Conservation (phyloP, 78 protist species). For the Dictyostelium citrinum region DNA sequence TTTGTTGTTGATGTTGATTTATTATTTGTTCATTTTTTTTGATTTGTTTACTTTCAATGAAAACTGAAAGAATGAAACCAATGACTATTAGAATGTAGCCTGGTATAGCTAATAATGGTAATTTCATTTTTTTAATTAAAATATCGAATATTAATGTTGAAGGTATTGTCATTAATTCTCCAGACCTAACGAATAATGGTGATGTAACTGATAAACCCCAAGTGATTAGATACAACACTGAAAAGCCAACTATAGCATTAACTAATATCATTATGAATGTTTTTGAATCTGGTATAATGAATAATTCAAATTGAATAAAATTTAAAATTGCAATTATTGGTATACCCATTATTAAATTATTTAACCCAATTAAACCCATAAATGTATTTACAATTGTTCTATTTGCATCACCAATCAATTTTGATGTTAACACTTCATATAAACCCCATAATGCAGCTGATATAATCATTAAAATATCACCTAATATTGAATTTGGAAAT, state of each 20-base stretch:
- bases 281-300: not conserved
- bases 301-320: constrained; percentile 9
- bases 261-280: not conserved
- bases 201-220: constrained; percentile 58
- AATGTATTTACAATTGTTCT: constrained; percentile 51
- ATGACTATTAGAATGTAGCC: constrained; percentile 38
- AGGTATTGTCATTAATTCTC: constrained; percentile 58
- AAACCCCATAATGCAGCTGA: constrained; percentile 37
- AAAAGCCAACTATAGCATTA: not conserved
- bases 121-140: not conserved
- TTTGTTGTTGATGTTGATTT: not conserved
- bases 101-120: constrained; percentile 41
- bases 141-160: constrained; percentile 33
- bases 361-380: constrained; percentile 5
- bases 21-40: not conserved
- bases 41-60: constrained; percentile 7
- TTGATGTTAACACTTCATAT: constrained; percentile 50
- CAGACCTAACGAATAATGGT: constrained; percentile 49
- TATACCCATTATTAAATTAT: not conserved
- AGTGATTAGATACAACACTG: not conserved
- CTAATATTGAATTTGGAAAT: constrained; percentile 29
- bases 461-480: constrained; percentile 52
- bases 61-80: constrained; percentile 29
- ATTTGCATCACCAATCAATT: constrained; percentile 21
- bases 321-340: constrained; percentile 6